These are phyloP conservation scores for Pharus latifolius DNA, from an alignment of 176 grass and related monocot species.

Conservation along the genomic window DNA sequence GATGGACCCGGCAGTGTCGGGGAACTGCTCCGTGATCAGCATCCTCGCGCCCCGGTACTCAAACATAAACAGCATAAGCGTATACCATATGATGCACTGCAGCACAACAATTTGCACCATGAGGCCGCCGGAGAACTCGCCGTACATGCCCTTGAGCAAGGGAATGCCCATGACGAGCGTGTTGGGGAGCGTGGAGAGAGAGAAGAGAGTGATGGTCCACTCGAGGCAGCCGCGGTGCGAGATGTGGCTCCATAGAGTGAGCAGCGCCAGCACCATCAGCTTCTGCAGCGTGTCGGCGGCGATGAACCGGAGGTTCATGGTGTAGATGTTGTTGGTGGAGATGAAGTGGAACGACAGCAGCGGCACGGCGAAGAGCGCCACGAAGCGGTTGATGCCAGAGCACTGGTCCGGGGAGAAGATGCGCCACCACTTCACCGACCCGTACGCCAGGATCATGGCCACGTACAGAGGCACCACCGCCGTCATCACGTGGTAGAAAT, in stretches of 20 bases:
- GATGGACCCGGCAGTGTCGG: slow-evolving; percentile 82
- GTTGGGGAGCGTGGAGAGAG: slow-evolving; percentile 93
- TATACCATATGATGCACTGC: slow-evolving; percentile 99
- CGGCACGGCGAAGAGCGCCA: slow-evolving; percentile 94
- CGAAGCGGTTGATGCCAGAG: slow-evolving; percentile 99
- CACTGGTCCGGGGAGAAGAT: slow-evolving; percentile 99
- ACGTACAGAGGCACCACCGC: slow-evolving; percentile 98
- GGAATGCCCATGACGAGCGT: slow-evolving; percentile 99
- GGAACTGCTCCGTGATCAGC: slow-evolving; percentile 96
- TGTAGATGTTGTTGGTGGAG: slow-evolving; percentile 88
- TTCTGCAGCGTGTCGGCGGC: slow-evolving; percentile 98
- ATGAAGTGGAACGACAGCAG: slow-evolving; percentile 99
- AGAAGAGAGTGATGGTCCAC: slow-evolving; percentile 99
- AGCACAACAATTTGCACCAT: slow-evolving; percentile 99
- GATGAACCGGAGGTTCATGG: slow-evolving; percentile 97
- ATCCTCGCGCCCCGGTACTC: slow-evolving; percentile 88
- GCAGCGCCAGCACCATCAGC: slow-evolving; percentile 77
- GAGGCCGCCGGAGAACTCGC: slow-evolving; percentile 61
- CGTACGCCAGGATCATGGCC: slow-evolving; percentile 97
- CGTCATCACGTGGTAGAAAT: slow-evolving; percentile 99
- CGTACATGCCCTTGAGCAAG: slow-evolving; percentile 97
- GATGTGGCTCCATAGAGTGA: slow-evolving; percentile 58
- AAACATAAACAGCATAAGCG: slow-evolving; percentile 98
- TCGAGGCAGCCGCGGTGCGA: slow-evolving; percentile 67
- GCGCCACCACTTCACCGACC: slow-evolving; percentile 94